Base-by-base conservation (phyloP, 192 early-diverging fungal species). In the Linnemannia exigua region DNA sequence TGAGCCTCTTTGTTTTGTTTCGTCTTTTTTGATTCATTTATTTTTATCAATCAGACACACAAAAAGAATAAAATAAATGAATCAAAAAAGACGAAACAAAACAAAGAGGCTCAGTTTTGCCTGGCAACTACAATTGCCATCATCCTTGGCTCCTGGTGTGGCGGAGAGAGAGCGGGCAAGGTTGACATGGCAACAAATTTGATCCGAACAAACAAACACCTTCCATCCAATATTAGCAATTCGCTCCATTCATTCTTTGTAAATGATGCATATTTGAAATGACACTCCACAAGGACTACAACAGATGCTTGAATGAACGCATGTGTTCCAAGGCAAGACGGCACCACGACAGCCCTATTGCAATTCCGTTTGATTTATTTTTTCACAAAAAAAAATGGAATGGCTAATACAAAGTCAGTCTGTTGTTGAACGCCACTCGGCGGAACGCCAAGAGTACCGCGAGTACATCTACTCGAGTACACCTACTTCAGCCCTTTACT, bases 401-500 rank as follows among this genome's bases (percentile, higher is more conserved):
- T 35, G 8, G 8, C 47, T 48, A 20, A n/a, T n/a, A n/a, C n/a
- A n/a, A n/a, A n/a, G n/a, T n/a, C n/a, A n/a, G n/a, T n/a, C n/a
- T n/a, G n/a, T n/a, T n/a, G n/a, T n/a, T n/a, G n/a, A n/a, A n/a
- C n/a, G 12, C 5, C 9, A 44, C 8, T 58, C 41, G 33, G 44
- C 54, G 70, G 44, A 47, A 75, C 11, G 16, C 22, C 41, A 44
- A 28, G 31, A 33, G 44, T 22, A 16, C 6, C 20, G 3, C 1
- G 5, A 20, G 20, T 31, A 46, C 14, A 70, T 52, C 71, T 35
- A 74, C 6, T 28, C 14, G 28, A 75, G 35, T 37, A 22, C 16
- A 7, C 74, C 76, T 88, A 88, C 41, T 44, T 44, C 41, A 44
- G 3, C 3, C 9, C 41, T 44, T 44, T 44, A 9, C 9, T 44